Percentiles rank a stretch among this genome's conserved stretches.
Evolutionary conservation across 1,284 basidiomycete genomes (phyloP).

Genomic region (Cutaneotrichosporon cyanovorans): DNA sequence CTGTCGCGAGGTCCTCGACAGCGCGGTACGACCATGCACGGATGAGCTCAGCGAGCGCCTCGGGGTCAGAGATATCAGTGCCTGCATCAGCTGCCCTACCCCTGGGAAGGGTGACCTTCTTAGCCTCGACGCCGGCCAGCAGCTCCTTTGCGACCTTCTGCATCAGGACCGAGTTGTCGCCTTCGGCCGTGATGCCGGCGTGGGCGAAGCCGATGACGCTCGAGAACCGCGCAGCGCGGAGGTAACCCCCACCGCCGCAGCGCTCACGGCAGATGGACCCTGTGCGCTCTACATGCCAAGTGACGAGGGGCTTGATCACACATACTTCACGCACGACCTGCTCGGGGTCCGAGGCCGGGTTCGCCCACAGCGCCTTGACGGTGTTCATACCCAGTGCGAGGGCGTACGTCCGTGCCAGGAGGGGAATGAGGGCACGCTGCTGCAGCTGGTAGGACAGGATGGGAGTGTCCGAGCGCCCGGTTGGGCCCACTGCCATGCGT

Average conservation of each 20-base stretch:
- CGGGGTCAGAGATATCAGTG: slow-evolving; percentile 1
- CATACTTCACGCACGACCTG: slow-evolving; percentile 9
- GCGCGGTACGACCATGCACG: slow-evolving; percentile 5
- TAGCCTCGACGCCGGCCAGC: slow-evolving; percentile 5
- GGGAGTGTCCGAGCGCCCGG: slow-evolving; percentile 6
- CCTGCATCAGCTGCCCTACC: neutral
- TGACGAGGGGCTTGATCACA: slow-evolving; percentile 14
- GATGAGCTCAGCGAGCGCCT: slow-evolving; percentile 4
- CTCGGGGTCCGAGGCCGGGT: slow-evolving; percentile 4
- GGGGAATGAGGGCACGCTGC: slow-evolving; percentile 13
- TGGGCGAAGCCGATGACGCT: slow-evolving; percentile 9
- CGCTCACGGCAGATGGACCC: slow-evolving; percentile 12
- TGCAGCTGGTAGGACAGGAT: slow-evolving; percentile 15
- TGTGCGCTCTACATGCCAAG: slow-evolving; percentile 11
- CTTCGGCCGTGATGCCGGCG: slow-evolving; percentile 14
- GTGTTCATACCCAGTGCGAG: slow-evolving; percentile 11
- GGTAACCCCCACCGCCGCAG: slow-evolving; percentile 14
- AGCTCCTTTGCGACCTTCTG: slow-evolving; percentile 16
- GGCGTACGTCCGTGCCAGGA: slow-evolving; percentile 10
- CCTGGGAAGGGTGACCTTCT: slow-evolving; percentile 3
- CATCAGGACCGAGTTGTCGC: slow-evolving; percentile 16
- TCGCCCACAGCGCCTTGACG: slow-evolving; percentile 11
- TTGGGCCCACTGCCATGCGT: slow-evolving; percentile 9
- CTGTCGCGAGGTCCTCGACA: slow-evolving; percentile 3
- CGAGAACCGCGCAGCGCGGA: slow-evolving; percentile 2